Percentiles rank a stretch among this genome's conserved stretches.
phyloP scores from a whole-genome alignment of 805 yeast species.

The Ogataea paraovalis region DNA sequence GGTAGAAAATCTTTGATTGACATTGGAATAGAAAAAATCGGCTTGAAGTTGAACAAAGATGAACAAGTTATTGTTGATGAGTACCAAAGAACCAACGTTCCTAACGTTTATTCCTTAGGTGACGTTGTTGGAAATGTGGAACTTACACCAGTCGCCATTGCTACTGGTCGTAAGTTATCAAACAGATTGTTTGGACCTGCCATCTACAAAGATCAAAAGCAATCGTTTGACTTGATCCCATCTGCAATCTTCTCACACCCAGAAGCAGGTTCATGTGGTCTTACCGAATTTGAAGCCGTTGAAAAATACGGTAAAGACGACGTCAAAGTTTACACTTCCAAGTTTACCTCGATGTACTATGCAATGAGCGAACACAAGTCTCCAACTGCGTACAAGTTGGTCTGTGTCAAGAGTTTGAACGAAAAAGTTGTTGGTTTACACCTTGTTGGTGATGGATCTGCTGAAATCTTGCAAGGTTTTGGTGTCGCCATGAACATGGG shows the following conservation, averaged over 20 bases:
- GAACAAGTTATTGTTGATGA: slow-evolving; percentile 79
- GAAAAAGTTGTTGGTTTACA: slow-evolving; percentile 97
- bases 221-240: slow-evolving; percentile 84
- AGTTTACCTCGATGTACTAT: slow-evolving; percentile 89
- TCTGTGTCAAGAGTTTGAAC: slow-evolving; percentile 64
- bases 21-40: slow-evolving; percentile 73
- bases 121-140: slow-evolving; percentile 92
- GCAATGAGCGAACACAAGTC: slow-evolving; percentile 80
- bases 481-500: slow-evolving; percentile 99
- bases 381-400: slow-evolving; percentile 82
- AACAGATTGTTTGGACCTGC: slow-evolving; percentile 88
- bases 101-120: slow-evolving; percentile 79
- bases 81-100: slow-evolving; percentile 74
- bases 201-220: slow-evolving; percentile 65
- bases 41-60: slow-evolving; percentile 55
- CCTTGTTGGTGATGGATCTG: slow-evolving; percentile 82
- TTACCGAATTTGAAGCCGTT: slow-evolving; percentile 74
- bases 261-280: slow-evolving; percentile 92
- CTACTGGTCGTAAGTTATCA: slow-evolving; percentile 92
- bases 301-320: slow-evolving; percentile 75
- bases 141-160: slow-evolving; percentile 97
- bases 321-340: slow-evolving; percentile 76
- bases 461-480: slow-evolving; percentile 96
- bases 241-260: slow-evolving; percentile 98
- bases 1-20: slow-evolving; percentile 81